Evolutionary conservation across 179 eudicot genomes (phyloP), one percentile per base, ranked within the genome.

Genomic region (Beta corolliflora): DNA sequence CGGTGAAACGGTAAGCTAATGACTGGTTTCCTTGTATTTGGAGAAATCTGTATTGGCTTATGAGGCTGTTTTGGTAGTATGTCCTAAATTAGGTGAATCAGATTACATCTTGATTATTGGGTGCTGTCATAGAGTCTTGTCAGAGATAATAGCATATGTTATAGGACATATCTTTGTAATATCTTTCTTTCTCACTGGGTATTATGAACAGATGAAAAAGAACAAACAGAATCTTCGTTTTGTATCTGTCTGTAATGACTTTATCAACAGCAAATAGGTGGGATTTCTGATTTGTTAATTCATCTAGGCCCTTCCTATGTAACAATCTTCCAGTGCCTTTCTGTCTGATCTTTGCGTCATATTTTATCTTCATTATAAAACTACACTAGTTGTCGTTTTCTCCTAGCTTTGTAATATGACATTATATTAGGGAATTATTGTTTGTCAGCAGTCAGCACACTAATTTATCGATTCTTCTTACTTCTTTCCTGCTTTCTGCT

Each of bases 1-100:
- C 82, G 98, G 95, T 91, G 98, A 89, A 92, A 82, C 92, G 56
- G 99, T 95, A 48, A 48, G 53, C 53, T 48, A 48, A 48, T 48
- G 11, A 48, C 53, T 48, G 9, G 53, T 48, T 48, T 48, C 53
- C 53, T 48, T 48, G 53, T 48, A 48, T 48, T 48, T 9, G 10
- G 53, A 48, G 53, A 6, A 9, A 48, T 48, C 41, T 36, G 41
- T 36, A 36, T 48, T 48, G 53, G 11, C 53, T 44, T 65, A 65
- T 1, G 41, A 29, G 54, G 54, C 45, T 64, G 19, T 29, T 66
- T 76, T 58, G 25, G 77, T 15, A 23, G 18, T 48, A 48, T 46
- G 41, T 46, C 23, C 53, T n/a, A 14, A 19, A 4, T 19, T 15
- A 9, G 52, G 36, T 70, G 52, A 11, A n/a, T n/a, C 25, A 45